These are phyloP conservation scores for Nemania sp. DNA, from an alignment of 2,329 filamentous ascomycete genomes.

Conservation along the genomic window DNA sequence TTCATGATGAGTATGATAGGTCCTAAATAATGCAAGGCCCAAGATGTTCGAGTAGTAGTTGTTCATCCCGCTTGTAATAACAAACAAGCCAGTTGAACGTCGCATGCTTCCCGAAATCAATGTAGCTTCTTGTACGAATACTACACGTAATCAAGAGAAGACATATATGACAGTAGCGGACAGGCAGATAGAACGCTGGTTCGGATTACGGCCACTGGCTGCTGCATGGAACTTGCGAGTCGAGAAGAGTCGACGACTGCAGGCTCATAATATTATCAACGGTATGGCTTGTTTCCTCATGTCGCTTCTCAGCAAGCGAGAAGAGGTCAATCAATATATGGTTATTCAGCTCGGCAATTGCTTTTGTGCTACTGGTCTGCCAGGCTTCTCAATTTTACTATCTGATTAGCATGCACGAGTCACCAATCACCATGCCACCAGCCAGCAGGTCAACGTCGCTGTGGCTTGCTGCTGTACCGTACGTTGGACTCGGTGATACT, in stretches of 20 bases:
- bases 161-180: neutral
- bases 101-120: slow-evolving; percentile 23
- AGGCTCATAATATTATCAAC: slow-evolving; percentile 16
- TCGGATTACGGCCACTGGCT: neutral
- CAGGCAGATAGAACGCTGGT: slow-evolving; percentile 9
- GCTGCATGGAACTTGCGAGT: slow-evolving; percentile 17
- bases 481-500: slow-evolving; percentile 27
- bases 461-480: slow-evolving; percentile 15
- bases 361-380: slow-evolving; percentile 23
- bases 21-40: neutral
- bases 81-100: slow-evolving; percentile 3
- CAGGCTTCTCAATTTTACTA: slow-evolving; percentile 15
- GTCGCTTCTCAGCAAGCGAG: slow-evolving; percentile 5
- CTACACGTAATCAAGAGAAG: slow-evolving; percentile 11
- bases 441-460: slow-evolving; percentile 18
- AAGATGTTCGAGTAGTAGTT: slow-evolving; percentile 1
- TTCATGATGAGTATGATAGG: neutral
- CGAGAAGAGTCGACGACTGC: slow-evolving; percentile 17
- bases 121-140: slow-evolving; percentile 9
- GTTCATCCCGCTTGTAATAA: neutral
- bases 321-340: slow-evolving; percentile 26
- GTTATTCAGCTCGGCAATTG: slow-evolving; percentile 30
- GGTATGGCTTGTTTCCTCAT: neutral
- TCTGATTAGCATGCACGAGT: neutral
- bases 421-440: slow-evolving; percentile 14